These are phyloP conservation scores for Spathaspora girioi DNA, from an alignment of 805 yeast species.

Conservation along the genomic window DNA sequence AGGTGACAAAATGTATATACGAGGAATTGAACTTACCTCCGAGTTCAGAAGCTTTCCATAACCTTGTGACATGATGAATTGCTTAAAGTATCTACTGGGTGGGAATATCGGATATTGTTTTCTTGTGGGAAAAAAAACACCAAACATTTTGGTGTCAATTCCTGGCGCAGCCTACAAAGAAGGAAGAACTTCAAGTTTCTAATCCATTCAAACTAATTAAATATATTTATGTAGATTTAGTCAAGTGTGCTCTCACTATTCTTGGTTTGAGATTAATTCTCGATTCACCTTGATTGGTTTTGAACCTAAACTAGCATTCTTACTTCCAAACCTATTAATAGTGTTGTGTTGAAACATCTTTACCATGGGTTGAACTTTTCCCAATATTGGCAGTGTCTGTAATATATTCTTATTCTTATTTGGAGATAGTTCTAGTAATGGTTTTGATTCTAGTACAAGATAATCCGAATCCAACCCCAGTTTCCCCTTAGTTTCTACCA, in stretches of 20 bases:
- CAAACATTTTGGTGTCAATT: background rate
- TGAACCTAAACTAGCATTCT: background rate
- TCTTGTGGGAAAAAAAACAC: background rate
- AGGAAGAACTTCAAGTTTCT: no score
- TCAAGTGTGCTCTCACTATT: background rate
- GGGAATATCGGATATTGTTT: background rate
- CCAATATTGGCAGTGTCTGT: background rate
- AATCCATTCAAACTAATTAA: background rate
- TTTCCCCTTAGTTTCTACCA: slow-evolving; percentile 43
- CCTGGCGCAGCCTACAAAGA: background rate
- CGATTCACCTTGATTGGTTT: background rate
- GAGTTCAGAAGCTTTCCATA: background rate
- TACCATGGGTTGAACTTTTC: background rate
- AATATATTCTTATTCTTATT: background rate
- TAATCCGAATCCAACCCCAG: background rate
- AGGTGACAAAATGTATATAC: background rate
- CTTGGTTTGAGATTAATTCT: background rate
- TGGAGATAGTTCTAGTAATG: background rate
- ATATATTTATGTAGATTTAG: no score
- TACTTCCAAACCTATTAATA: background rate
- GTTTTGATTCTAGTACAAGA: background rate
- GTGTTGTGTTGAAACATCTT: background rate
- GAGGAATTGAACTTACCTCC: slow-evolving; percentile 1
- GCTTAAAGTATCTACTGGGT: background rate
- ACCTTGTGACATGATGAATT: slow-evolving; percentile 3